Conservation (phyloP, 441 rosid genomes). For the Pelargonium cotyledonis region DNA sequence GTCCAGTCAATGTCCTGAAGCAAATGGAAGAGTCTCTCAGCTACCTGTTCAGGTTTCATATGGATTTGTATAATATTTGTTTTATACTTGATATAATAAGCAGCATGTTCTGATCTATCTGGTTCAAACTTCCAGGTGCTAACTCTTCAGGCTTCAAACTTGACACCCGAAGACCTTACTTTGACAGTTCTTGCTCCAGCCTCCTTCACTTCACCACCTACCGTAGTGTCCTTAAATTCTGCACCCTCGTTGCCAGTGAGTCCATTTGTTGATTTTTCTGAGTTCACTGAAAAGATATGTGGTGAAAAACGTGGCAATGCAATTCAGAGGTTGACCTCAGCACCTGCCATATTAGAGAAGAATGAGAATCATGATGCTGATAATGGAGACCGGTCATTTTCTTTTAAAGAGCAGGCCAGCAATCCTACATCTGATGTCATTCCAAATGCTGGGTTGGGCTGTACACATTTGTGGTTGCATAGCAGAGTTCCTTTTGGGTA, state of each 20-base stretch:
- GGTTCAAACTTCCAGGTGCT: constrained; percentile 55
- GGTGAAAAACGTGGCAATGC: constrained; percentile 30
- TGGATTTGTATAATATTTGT: constrained; percentile 10
- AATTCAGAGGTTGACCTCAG: constrained; percentile 20
- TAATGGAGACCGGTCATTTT: constrained; percentile 30
- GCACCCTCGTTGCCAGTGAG: constrained; percentile 62
- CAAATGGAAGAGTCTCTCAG: constrained; percentile 55
- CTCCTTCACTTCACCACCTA: constrained; percentile 80
- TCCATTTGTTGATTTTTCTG: constrained; percentile 54
- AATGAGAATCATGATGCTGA: constrained; percentile 33
- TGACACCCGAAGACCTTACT: constrained; percentile 83
- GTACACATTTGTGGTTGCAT: constrained; percentile 94
- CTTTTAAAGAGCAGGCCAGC: constrained; percentile 35
- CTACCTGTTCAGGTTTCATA: constrained; percentile 86
- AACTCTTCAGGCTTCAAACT: constrained; percentile 91
- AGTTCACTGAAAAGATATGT: constrained; percentile 43
- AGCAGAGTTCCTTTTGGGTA: constrained; percentile 99
- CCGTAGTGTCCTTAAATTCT: constrained; percentile 76
- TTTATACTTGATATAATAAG: not conserved
- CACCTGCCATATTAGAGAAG: constrained; percentile 33
- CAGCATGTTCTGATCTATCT: constrained; percentile 19
- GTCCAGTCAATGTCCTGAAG: constrained; percentile 52
- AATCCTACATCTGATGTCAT: constrained; percentile 54
- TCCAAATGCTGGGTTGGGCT: constrained; percentile 60
- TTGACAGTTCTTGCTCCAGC: constrained; percentile 93